phyloP scores from a whole-genome alignment of 2,329 filamentous ascomycete genomes.

The Graphium sp. region DNA sequence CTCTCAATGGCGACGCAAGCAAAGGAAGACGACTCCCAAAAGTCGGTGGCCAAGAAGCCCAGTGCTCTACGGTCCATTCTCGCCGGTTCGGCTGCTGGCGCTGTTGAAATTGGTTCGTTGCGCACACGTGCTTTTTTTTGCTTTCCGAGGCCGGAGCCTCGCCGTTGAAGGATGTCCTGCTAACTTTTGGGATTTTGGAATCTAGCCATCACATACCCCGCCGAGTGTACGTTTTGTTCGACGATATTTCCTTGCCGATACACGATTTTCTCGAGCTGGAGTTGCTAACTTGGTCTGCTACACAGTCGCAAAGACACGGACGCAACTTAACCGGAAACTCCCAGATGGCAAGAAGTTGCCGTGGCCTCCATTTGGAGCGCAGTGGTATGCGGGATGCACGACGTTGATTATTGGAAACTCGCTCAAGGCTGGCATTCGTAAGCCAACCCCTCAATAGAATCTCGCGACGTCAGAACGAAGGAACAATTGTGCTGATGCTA shows the following conservation, averaged over 20 bases:
- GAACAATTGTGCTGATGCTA: background rate
- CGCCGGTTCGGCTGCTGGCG: conserved; percentile 84
- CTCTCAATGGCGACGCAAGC: background rate
- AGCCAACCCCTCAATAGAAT: no score
- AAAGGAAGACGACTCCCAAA: conserved; percentile 7
- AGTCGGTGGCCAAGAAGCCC: conserved; percentile 33
- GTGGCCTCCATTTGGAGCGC: conserved; percentile 81
- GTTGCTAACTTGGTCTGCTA: conserved; percentile 6
- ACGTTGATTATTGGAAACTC: conserved; percentile 95
- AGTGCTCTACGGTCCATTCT: conserved; percentile 79
- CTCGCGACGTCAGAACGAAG: no score
- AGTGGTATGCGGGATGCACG: conserved; percentile 98
- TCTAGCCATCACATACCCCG: conserved; percentile 73
- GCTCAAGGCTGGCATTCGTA: conserved; percentile 87
- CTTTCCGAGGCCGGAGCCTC: background rate
- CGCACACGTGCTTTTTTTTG: background rate
- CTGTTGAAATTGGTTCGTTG: conserved; percentile 69
- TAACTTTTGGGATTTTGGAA: conserved; percentile 1
- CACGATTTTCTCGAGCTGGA: conserved; percentile 3
- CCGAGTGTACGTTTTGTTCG: conserved; percentile 53
- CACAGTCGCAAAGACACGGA: conserved; percentile 80
- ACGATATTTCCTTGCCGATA: background rate
- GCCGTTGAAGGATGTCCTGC: background rate
- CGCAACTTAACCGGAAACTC: conserved; percentile 78
- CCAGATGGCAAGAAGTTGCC: conserved; percentile 73